These are phyloP conservation scores for Beauveria australis DNA, from an alignment of 2,329 filamentous ascomycete genomes.

Conservation along the genomic window DNA sequence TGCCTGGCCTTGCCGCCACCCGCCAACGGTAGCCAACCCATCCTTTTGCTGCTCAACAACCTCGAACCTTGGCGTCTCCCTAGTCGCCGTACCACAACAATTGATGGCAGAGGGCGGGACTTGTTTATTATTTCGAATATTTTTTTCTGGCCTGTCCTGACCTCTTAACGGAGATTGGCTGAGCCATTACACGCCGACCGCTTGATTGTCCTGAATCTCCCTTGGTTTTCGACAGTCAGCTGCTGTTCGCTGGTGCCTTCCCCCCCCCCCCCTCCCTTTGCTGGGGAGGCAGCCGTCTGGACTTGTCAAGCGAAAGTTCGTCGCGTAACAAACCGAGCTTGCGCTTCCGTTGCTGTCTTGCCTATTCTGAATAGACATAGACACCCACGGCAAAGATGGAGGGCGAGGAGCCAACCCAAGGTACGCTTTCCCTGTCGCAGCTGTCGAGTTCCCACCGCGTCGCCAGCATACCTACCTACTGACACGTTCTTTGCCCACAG, in stretches of 20 bases:
- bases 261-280: not conserved
- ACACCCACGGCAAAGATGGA: conserved; percentile 27
- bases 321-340: not conserved
- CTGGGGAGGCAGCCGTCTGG: not conserved
- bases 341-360: not conserved
- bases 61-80: not conserved
- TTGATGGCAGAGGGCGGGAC: too few relatives aligned
- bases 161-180: too few relatives aligned
- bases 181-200: not conserved
- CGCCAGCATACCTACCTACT: not conserved
- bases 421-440: conserved; percentile 17
- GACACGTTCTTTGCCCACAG: not conserved
- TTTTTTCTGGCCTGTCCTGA: too few relatives aligned
- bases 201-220: not conserved
- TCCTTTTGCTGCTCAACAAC: not conserved
- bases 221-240: not conserved
- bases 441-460: not conserved
- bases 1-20: not conserved
- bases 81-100: not conserved
- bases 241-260: not conserved
- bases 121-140: too few relatives aligned
- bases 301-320: not conserved
- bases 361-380: not conserved
- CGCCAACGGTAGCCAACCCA: conserved; percentile 11
- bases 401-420: conserved; percentile 36